Evolutionary conservation across 768 basidiomycete species (phyloP), one percentile per base, ranked within the genome.

Genomic region (Mrakia hoshinonis): DNA sequence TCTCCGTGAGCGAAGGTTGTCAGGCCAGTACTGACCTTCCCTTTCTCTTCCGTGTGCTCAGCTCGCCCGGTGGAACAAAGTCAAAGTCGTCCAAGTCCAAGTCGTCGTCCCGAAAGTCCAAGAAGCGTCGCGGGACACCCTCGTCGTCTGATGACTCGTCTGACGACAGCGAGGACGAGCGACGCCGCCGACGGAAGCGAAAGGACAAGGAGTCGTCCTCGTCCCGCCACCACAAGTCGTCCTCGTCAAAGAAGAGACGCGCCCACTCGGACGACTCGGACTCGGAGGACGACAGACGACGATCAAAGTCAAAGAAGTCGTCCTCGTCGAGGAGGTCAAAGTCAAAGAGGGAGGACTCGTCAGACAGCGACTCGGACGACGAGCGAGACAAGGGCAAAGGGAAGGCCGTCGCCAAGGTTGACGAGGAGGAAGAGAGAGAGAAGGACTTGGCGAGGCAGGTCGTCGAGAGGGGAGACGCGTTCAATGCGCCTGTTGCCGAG

Each of bases 281-380:
- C 38, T 39, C 48, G 10, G 67, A 68, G 11, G 52, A 39, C 31
- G 67, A 68, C 31, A 1, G 39, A 6, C 86, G 75, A 83, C 83
- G 63, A 88, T 86, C 74, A 86, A 87, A 75, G 84, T 82, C 68
- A 88, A 85, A 52, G 69, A 76, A 84, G 84, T 24, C 76, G 79
- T 47, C 39, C n/a, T 60, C 55, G 15, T 68, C 67, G n/a, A 78
- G 81, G 24, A 60, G 67, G 66, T 39, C 39, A 62, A 84, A 81
- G 74, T 84, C 83, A 73, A 85, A 81, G 18, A 10, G 58, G 34
- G 66, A 81, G 81, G 75, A 78, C 43, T 43, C 43, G 78, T 73
- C 81, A 77, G 76, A 74, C 9, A 62, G 43, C 39, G 62, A 29
- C 38, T 36, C 26, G 22, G 46, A 63, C 31, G 58, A 61, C 54